Percentiles rank a stretch among this genome's conserved stretches.
Conservation (phyloP, 495 filamentous ascomycete genomes). For the Astrothelium macrocarpum region DNA sequence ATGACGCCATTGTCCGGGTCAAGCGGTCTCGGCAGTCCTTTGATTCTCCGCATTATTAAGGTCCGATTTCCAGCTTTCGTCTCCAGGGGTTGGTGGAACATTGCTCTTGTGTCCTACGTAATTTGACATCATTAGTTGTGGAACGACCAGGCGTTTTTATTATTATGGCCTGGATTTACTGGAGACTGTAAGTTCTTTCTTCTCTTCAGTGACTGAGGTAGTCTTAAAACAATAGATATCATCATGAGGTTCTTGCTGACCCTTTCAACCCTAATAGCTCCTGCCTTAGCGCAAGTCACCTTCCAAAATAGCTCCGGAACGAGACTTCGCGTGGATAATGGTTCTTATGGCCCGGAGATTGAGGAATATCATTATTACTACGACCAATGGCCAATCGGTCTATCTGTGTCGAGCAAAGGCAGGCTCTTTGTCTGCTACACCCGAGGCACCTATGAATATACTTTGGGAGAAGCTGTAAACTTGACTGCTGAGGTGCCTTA, state of each 20-base stretch:
- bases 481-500: conserved; percentile 31
- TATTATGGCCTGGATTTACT: background rate
- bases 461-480: conserved; percentile 31
- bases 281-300: conserved; percentile 12
- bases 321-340: conserved; percentile 31
- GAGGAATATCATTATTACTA: conserved; percentile 37
- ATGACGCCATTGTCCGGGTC: background rate
- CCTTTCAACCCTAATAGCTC: background rate
- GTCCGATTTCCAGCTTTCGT: background rate
- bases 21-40: background rate
- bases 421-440: conserved; percentile 36
- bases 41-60: background rate
- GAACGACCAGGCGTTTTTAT: background rate
- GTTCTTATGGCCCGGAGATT: conserved; percentile 30
- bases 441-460: conserved; percentile 29
- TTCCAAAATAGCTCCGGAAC: conserved; percentile 21
- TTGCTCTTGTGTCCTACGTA: background rate
- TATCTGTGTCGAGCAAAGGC: conserved; percentile 31
- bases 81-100: background rate
- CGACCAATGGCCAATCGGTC: conserved; percentile 37
- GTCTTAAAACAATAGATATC: background rate
- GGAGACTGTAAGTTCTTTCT: background rate
- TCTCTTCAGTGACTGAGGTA: background rate
- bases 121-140: background rate
- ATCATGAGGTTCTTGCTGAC: background rate